Evolutionary conservation across 208 protist species (phyloP).

Genomic region (Crithidia mellificae): DNA sequence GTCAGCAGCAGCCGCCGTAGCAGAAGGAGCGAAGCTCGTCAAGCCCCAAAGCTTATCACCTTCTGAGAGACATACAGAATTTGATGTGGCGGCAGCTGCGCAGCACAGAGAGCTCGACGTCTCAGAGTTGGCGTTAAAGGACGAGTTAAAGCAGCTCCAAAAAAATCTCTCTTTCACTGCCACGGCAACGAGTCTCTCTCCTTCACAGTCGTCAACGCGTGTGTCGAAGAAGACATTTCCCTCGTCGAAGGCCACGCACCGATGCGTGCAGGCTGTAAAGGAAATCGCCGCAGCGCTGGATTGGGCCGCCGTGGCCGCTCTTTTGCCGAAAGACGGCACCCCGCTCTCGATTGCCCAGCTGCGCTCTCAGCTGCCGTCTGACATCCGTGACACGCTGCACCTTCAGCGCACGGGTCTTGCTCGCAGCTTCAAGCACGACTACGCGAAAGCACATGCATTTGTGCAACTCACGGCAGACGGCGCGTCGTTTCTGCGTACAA

Average conservation of each 20-base stretch:
- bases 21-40: too few relatives aligned
- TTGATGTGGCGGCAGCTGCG: too few relatives aligned
- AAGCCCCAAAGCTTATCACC: too few relatives aligned
- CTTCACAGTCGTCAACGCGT: too few relatives aligned
- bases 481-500: constrained; percentile 11
- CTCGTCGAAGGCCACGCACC: neutral
- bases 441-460: constrained; percentile 1
- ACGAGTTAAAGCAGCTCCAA: constrained; percentile 23
- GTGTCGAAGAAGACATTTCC: too few relatives aligned
- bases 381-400: constrained; percentile 28
- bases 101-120: constrained; percentile 15
- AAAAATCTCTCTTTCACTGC: neutral
- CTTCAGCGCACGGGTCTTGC: constrained; percentile 28
- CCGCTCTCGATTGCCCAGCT: constrained; percentile 35
- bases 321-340: constrained; percentile 21
- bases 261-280: neutral
- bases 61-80: too few relatives aligned
- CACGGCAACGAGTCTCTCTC: too few relatives aligned
- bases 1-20: too few relatives aligned
- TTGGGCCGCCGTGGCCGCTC: constrained; percentile 20
- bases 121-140: constrained; percentile 22
- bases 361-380: constrained; percentile 27
- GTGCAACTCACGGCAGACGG: constrained; percentile 20
- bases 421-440: constrained; percentile 45
- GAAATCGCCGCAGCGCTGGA: neutral